Conservation (phyloP, 805 yeast genomes). For the Teunomyces barrocoloradensis region DNA sequence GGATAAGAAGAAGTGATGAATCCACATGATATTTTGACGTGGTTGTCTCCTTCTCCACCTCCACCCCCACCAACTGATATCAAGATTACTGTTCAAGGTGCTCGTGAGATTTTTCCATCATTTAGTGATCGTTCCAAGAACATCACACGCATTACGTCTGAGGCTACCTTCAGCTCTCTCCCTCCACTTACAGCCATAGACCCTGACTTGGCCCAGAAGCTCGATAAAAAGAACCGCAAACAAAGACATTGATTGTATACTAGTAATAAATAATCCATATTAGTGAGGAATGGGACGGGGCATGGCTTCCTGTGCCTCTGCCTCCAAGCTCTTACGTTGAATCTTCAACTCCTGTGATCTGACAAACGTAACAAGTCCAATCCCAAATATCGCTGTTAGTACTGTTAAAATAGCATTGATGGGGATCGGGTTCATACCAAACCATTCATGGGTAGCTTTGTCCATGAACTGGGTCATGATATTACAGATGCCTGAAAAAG, state of each 20-base stretch:
- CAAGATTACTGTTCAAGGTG: too few relatives aligned
- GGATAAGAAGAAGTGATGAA: conserved; percentile 21
- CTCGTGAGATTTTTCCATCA: too few relatives aligned
- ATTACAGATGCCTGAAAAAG: conserved; percentile 79
- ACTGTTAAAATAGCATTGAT: conserved; percentile 57
- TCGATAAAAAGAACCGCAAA: conserved; percentile 14
- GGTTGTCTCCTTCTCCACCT: background rate
- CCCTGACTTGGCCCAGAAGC: conserved; percentile 21
- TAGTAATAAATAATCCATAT: background rate
- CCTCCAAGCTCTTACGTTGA: conserved; percentile 51
- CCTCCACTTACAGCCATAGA: conserved; percentile 27
- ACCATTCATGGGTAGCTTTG: conserved; percentile 61
- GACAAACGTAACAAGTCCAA: conserved; percentile 43
- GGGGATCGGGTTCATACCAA: conserved; percentile 77
- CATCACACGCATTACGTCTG: background rate
- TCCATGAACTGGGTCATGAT: conserved; percentile 71
- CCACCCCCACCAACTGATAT: background rate
- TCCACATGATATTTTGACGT: background rate
- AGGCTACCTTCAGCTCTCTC: conserved; percentile 4
- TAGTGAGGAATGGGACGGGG: conserved; percentile 44
- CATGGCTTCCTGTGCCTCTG: conserved; percentile 63
- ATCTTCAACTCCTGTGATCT: conserved; percentile 38
- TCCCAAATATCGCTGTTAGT: conserved; percentile 54
- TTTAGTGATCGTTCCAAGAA: background rate
- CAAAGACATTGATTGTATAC: conserved; percentile 3